Conservation (phyloP, 1,139 yeast genomes). For the Dujonia santamariae region DNA sequence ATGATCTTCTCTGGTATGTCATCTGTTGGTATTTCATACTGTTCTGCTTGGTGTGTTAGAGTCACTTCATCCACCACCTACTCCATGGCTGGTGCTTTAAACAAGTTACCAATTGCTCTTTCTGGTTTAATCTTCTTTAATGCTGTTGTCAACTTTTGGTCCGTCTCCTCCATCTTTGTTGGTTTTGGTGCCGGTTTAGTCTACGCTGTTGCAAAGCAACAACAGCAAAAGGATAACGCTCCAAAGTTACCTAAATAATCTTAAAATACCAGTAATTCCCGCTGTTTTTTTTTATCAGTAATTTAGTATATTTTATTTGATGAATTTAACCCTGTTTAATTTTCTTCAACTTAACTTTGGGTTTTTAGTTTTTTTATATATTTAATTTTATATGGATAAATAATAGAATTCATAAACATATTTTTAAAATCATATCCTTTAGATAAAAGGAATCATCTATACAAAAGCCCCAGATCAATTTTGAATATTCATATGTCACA, state of each 20-base stretch:
- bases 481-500: no score
- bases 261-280: no score
- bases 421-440: no score
- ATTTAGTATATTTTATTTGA: no score
- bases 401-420: no score
- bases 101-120: conserved; percentile 95
- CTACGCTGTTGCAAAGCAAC: conserved; percentile 87
- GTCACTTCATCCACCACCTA: conserved; percentile 97
- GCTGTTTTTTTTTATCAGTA: no score
- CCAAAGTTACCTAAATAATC: conserved; percentile 36
- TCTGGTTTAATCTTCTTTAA: conserved; percentile 92
- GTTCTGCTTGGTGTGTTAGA: conserved; percentile 99
- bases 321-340: no score
- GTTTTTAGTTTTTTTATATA: no score
- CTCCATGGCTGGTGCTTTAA: conserved; percentile 98
- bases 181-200: conserved; percentile 95
- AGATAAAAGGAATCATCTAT: no score
- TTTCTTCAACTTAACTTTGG: no score
- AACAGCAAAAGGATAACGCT: conserved; percentile 52
- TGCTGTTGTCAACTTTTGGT: conserved; percentile 90
- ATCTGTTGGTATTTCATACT: conserved; percentile 94
- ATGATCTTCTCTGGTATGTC: conserved; percentile 93
- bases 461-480: no score
- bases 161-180: conserved; percentile 82
- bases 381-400: no score